A percentile compares a stretch with the other conserved stretches of the same genome.
Evolutionary conservation across 2,329 filamentous ascomycete genomes (phyloP).

Genomic region (Phaeophleospora eucalypticola): DNA sequence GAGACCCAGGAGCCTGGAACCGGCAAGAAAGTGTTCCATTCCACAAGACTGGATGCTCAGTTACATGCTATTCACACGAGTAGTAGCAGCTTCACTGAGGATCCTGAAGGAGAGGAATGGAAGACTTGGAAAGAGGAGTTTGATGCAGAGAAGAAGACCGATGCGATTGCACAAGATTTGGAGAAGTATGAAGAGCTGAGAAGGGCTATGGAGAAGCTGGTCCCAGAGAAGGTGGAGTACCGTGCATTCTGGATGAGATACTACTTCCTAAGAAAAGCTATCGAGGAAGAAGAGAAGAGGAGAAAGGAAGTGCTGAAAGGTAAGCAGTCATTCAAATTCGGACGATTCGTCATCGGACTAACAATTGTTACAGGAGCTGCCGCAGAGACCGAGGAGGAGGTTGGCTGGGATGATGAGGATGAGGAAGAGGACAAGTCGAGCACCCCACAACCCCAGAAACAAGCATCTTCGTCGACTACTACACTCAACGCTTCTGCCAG

Average conservation of each 20-base stretch:
- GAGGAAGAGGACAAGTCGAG: slow-evolving; percentile 44
- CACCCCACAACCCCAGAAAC: slow-evolving; percentile 31
- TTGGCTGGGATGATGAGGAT: slow-evolving; percentile 71
- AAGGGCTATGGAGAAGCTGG: slow-evolving; percentile 86
- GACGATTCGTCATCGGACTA: slow-evolving; percentile 15
- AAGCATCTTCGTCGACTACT: slow-evolving; percentile 27
- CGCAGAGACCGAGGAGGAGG: slow-evolving; percentile 68
- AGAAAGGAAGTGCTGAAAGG: slow-evolving; percentile 87
- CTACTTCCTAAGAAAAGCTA: slow-evolving; percentile 87
- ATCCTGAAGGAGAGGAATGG: slow-evolving; percentile 69
- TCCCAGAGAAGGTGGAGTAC: slow-evolving; percentile 91
- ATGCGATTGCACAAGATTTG: slow-evolving; percentile 74
- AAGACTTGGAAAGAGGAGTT: slow-evolving; percentile 69
- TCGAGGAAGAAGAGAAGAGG: slow-evolving; percentile 88
- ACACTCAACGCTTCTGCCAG: slow-evolving; percentile 26
- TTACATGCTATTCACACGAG: slow-evolving; percentile 91
- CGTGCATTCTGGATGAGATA: slow-evolving; percentile 89
- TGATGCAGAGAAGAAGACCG: slow-evolving; percentile 77
- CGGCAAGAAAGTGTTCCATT: slow-evolving; percentile 90
- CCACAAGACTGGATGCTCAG: slow-evolving; percentile 90
- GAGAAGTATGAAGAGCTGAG: slow-evolving; percentile 83
- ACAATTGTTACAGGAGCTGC: slow-evolving; percentile 52
- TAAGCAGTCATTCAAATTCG: slow-evolving; percentile 40
- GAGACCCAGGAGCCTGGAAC: slow-evolving; percentile 84
- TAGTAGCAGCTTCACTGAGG: slow-evolving; percentile 74